Evolutionary conservation across 2,329 filamentous ascomycete species (phyloP).

Genomic region (Lasiodiplodia theobromae): DNA sequence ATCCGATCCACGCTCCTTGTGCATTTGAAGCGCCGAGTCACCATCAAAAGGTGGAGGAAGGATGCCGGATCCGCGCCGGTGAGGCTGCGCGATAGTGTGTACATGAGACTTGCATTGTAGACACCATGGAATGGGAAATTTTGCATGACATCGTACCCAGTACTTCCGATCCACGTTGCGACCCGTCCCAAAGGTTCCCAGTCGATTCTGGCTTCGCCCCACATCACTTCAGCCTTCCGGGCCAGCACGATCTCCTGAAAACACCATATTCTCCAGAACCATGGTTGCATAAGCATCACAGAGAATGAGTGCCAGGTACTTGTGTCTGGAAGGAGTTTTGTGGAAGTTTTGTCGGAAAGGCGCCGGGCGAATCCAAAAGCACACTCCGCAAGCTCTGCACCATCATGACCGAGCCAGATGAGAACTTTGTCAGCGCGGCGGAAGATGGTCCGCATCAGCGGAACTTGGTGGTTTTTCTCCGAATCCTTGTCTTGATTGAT

Average conservation of each 20-base stretch:
- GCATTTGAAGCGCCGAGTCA: background rate
- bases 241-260: background rate
- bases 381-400: too few species aligned
- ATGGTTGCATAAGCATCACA: background rate
- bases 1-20: background rate
- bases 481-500: background rate
- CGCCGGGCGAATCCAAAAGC: background rate
- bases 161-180: background rate
- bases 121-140: background rate
- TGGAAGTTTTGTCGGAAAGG: background rate
- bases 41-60: background rate
- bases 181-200: background rate
- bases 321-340: rapidly evolving
- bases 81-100: background rate
- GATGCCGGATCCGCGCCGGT: background rate
- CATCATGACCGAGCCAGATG: background rate
- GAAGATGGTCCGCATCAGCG: background rate
- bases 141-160: background rate
- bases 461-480: background rate
- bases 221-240: background rate
- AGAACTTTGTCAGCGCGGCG: background rate
- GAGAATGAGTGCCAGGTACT: background rate
- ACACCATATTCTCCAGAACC: background rate
- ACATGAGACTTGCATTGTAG: background rate
- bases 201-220: background rate